Evolutionary conservation across 139 green algal species (phyloP), one percentile per base, ranked within the genome.

Genomic region (Diplosphaera chodatii): DNA sequence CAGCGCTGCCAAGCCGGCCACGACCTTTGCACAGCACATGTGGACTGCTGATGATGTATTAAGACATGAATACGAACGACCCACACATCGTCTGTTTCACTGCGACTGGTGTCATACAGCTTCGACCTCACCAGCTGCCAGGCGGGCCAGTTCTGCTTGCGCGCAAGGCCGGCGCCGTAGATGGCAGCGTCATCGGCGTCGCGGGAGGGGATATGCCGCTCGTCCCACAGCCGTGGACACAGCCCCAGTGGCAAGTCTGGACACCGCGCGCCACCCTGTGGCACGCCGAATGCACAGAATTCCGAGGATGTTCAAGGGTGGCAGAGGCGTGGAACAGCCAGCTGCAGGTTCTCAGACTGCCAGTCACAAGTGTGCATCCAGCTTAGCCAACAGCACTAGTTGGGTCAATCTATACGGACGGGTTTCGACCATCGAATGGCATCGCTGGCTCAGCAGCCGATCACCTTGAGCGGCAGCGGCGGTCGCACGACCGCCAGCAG

Each of bases 61-160:
- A n/a, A n/a, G n/a, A n/a, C n/a, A n/a, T n/a, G n/a, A n/a, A n/a
- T n/a, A n/a, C n/a, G n/a, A n/a, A n/a, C n/a, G n/a, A n/a, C n/a
- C n/a, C n/a, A n/a, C n/a, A n/a, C n/a, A n/a, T n/a, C n/a, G n/a
- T n/a, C n/a, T n/a, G n/a, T n/a, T n/a, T n/a, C n/a, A n/a, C n/a
- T n/a, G n/a, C n/a, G n/a, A n/a, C n/a, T n/a, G n/a, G n/a, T n/a
- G n/a, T n/a, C n/a, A n/a, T n/a, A n/a, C n/a, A n/a, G n/a, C n/a
- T n/a, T n/a, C n/a, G n/a, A n/a, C n/a, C n/a, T 34, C 40, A 96
- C 66, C 25, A 98, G 83, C 56, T 97, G 77, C 94, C 93, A 98
- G 33, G 85, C 77, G 16, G 86, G 89, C 87, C 90, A 94, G 77
- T 96, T 87, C 37, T 89, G 77, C 72, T 85, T 75, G 32, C 86